Conservation (phyloP, 441 rosid species). For the Populus hybrid region DNA sequence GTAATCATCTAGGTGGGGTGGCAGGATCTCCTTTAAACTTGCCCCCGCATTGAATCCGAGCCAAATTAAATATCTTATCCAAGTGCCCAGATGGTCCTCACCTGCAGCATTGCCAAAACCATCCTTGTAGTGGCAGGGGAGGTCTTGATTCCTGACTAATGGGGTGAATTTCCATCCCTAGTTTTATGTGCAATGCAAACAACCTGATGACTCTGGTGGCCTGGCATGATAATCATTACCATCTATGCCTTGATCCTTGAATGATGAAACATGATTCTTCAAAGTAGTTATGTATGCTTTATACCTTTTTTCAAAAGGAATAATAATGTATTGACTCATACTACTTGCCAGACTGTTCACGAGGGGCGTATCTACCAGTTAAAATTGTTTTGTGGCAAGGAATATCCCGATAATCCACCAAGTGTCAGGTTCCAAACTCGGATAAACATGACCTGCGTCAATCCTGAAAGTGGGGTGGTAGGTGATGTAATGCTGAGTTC, state of each 20-base stretch:
- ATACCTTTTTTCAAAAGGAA: conserved; percentile 4
- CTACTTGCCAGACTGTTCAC: conserved; percentile 57
- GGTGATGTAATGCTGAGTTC: conserved; percentile 19
- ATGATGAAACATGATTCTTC: background rate
- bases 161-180: background rate
- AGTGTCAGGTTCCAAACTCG: conserved; percentile 62
- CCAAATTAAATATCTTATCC: background rate
- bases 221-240: background rate
- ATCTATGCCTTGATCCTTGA: background rate
- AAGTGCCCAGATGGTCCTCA: background rate
- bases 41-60: background rate
- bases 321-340: conserved; percentile 9
- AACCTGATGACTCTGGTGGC: background rate
- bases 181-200: background rate
- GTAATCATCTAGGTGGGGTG: background rate
- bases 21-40: background rate
- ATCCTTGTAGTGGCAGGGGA: background rate
- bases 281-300: background rate
- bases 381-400: conserved; percentile 63
- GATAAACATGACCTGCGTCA: conserved; percentile 65
- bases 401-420: conserved; percentile 69
- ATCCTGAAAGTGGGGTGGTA: conserved; percentile 65
- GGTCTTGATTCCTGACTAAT: background rate
- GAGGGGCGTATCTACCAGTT: conserved; percentile 78
- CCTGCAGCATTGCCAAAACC: background rate